A percentile compares a stretch with the other conserved stretches of the same genome.
Conservation (phyloP, 2,329 filamentous ascomycete species). For the Neofusicoccum parvum region DNA sequence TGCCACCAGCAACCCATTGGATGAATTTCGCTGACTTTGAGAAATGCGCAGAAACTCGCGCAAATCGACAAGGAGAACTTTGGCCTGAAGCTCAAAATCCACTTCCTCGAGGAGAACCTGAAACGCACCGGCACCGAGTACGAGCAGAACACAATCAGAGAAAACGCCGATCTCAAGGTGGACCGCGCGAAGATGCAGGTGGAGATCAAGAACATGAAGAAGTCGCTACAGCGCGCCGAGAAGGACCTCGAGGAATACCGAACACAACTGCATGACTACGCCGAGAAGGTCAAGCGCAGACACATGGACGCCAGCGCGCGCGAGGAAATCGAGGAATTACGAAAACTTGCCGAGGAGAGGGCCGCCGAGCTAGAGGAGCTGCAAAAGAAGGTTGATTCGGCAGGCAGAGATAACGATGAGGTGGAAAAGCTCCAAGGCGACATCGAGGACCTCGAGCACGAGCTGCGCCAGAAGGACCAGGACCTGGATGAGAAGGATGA, state of each 20-base stretch:
- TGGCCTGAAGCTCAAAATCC: constrained; percentile 92
- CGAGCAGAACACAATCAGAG: constrained; percentile 83
- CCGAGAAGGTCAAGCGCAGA: constrained; percentile 77
- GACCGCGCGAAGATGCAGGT: constrained; percentile 86
- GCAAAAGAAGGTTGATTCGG: constrained; percentile 37
- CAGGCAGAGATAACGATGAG: constrained; percentile 35
- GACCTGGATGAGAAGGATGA: constrained; percentile 42
- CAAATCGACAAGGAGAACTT: constrained; percentile 99
- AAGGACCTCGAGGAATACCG: constrained; percentile 83
- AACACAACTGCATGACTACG: constrained; percentile 77
- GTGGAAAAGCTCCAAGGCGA: constrained; percentile 39
- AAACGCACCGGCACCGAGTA: constrained; percentile 86
- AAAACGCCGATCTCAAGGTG: constrained; percentile 96
- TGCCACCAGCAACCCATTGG: neutral
- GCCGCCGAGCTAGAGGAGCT: constrained; percentile 38
- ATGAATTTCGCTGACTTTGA: constrained; percentile 19
- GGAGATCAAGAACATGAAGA: constrained; percentile 84
- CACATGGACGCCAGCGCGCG: constrained; percentile 72
- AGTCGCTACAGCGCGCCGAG: constrained; percentile 79
- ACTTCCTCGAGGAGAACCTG: constrained; percentile 90
- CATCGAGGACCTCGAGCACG: constrained; percentile 37
- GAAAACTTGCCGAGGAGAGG: constrained; percentile 47
- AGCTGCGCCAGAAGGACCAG: constrained; percentile 37
- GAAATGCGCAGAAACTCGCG: constrained; percentile 66
- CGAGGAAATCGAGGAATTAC: constrained; percentile 58